These are phyloP conservation scores for Aeschynomene evenia DNA, from an alignment of 306 rosid genomes.

Conservation along the genomic window DNA sequence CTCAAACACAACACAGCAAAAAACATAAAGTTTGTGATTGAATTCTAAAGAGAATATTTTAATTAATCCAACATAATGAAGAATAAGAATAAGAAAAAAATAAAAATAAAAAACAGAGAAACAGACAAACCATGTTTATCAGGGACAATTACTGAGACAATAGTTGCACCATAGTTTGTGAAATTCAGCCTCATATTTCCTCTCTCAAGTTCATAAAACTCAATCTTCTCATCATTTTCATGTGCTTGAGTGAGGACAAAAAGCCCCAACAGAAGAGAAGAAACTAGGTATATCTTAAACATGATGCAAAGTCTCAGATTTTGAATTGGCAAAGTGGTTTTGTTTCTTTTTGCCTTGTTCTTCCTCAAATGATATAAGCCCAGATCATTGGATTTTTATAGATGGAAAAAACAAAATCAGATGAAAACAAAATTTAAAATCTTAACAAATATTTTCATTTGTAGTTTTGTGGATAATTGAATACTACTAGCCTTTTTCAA, in stretches of 20 bases:
- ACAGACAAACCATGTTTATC: constrained; percentile 37
- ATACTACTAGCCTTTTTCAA: no score
- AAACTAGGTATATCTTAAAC: constrained; percentile 1
- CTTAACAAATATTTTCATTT: not conserved
- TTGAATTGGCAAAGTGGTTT: not conserved
- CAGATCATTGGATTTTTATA: not conserved
- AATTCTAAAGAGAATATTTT: not conserved
- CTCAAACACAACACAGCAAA: not conserved
- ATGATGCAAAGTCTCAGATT: not conserved
- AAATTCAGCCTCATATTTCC: constrained; percentile 27
- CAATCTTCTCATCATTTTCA: constrained; percentile 18
- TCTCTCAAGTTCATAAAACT: constrained; percentile 25
- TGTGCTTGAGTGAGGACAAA: not conserved
- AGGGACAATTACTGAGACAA: constrained; percentile 29
- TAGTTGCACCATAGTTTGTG: constrained; percentile 43
- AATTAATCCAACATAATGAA: not conserved
- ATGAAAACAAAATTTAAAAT: not conserved
- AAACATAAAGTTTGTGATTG: not conserved
- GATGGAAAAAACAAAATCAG: not conserved
- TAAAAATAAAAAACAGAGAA: not conserved
- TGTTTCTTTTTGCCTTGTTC: not conserved
- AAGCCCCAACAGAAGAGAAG: constrained; percentile 7
- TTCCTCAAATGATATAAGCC: not conserved
- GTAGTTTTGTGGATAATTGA: no score
- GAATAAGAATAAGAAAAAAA: no score